Conservation (phyloP, 2,329 filamentous ascomycete species). For the Arthroderma sp. region DNA sequence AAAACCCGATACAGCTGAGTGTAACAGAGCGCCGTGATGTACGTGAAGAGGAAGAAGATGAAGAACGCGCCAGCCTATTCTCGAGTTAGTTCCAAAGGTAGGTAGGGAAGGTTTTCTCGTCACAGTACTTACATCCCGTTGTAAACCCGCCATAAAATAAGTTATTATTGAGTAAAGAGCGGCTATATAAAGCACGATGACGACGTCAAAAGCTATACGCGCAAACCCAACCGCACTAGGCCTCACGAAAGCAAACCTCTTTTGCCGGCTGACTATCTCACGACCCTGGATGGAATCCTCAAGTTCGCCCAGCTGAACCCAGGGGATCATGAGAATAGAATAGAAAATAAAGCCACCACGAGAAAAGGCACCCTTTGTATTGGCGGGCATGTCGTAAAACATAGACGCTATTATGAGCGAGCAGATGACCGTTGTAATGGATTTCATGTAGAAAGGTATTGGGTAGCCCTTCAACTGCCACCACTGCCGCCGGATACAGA, state of each 20-base stretch:
- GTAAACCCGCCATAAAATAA: conserved; percentile 37
- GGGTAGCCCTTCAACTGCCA: conserved; percentile 57
- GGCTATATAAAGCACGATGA: conserved; percentile 45
- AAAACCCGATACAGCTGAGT: conserved; percentile 51
- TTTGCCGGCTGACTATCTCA: conserved; percentile 51
- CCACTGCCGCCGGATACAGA: conserved; percentile 56
- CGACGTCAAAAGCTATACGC: conserved; percentile 50
- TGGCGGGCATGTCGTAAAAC: conserved; percentile 59
- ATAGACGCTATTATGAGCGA: conserved; percentile 64
- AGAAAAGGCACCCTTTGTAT: conserved; percentile 59
- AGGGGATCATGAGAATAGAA: conserved; percentile 73
- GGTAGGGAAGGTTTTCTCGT: background rate
- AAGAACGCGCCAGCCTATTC: conserved; percentile 44
- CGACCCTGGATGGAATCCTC: no score
- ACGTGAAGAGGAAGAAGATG: conserved; percentile 48
- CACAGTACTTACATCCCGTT: conserved; percentile 2
- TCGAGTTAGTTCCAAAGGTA: background rate
- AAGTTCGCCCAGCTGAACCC: conserved; percentile 22
- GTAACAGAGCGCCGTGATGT: conserved; percentile 43
- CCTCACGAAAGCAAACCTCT: conserved; percentile 57
- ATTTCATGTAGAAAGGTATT: conserved; percentile 54
- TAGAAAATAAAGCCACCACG: conserved; percentile 76
- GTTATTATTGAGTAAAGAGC: conserved; percentile 49
- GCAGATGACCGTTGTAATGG: conserved; percentile 37
- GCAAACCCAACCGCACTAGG: conserved; percentile 52